Percentiles rank a stretch among this genome's conserved stretches.
These are phyloP conservation scores for Dendrobium huoshanense DNA, from an alignment of 106 monocot species.

Conservation along the genomic window DNA sequence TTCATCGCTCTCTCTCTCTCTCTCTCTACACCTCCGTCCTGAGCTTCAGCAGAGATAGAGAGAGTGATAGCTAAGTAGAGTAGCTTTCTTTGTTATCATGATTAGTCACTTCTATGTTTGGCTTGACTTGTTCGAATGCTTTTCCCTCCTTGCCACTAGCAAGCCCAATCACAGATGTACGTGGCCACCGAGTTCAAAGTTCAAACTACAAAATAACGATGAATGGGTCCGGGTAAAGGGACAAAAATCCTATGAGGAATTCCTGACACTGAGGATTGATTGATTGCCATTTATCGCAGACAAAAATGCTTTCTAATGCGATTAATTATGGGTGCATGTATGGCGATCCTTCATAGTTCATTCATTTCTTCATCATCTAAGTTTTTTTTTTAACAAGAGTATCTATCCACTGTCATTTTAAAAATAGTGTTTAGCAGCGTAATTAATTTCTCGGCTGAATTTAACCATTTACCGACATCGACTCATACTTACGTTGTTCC, in stretches of 20 bases:
- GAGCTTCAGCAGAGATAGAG: background rate
- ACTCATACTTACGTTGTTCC: no score
- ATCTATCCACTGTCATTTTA: no score
- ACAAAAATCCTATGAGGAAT: background rate
- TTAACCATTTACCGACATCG: no score
- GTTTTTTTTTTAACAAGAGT: no score
- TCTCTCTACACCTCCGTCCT: background rate
- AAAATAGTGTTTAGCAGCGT: no score
- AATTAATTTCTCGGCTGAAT: no score
- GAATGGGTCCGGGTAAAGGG: background rate
- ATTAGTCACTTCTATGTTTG: conserved; percentile 19
- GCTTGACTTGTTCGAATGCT: conserved; percentile 5
- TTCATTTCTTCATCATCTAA: no score
- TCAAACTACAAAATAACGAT: background rate
- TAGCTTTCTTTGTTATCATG: conserved; percentile 15
- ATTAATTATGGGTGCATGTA: no score
- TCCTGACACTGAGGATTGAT: background rate
- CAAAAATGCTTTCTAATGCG: no score
- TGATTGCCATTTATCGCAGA: no score
- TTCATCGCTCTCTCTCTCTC: background rate
- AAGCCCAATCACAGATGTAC: no score
- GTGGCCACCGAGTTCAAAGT: background rate
- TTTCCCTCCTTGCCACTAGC: background rate
- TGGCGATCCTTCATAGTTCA: no score
- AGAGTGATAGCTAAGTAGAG: background rate